A percentile compares a stretch with the other conserved stretches of the same genome.
These are phyloP conservation scores for Phylloporus scabripes DNA, from an alignment of 768 basidiomycete genomes.

Conservation along the genomic window DNA sequence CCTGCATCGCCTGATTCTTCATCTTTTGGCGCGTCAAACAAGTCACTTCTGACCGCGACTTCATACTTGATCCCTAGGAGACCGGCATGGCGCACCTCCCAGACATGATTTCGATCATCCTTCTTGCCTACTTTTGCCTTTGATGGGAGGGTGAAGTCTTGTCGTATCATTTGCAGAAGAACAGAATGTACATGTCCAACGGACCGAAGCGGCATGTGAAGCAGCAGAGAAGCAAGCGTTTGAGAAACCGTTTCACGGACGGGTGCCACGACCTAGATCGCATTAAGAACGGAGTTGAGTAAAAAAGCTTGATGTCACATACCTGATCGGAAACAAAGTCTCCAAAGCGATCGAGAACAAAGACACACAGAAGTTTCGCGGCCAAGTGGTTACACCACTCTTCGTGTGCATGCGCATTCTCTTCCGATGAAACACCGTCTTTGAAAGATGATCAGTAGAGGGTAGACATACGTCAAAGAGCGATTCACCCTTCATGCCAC, in stretches of 20 bases:
- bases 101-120: slow-evolving; percentile 58
- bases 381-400: slow-evolving; percentile 88
- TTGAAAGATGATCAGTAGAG: slow-evolving; percentile 3
- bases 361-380: slow-evolving; percentile 79
- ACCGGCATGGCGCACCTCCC: slow-evolving; percentile 99
- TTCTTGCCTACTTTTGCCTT: slow-evolving; percentile 30
- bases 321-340: slow-evolving; percentile 95
- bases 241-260: slow-evolving; percentile 96
- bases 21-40: slow-evolving; percentile 47
- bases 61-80: slow-evolving; percentile 96
- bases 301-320: slow-evolving; percentile 6
- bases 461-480: background rate
- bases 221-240: slow-evolving; percentile 81
- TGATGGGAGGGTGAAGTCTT: slow-evolving; percentile 58
- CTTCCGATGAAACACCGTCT: slow-evolving; percentile 49
- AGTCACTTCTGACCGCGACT: slow-evolving; percentile 86
- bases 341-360: slow-evolving; percentile 95
- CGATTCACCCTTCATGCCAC: slow-evolving; percentile 70
- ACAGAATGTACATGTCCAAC: slow-evolving; percentile 77
- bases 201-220: slow-evolving; percentile 82
- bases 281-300: background rate
- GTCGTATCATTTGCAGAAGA: slow-evolving; percentile 89
- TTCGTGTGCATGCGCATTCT: slow-evolving; percentile 68
- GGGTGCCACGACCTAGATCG: slow-evolving; percentile 77
- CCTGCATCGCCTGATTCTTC: slow-evolving; percentile 39